Base-by-base conservation (phyloP, 805 yeast species). In the Lipomyces spencermartinsiae region DNA sequence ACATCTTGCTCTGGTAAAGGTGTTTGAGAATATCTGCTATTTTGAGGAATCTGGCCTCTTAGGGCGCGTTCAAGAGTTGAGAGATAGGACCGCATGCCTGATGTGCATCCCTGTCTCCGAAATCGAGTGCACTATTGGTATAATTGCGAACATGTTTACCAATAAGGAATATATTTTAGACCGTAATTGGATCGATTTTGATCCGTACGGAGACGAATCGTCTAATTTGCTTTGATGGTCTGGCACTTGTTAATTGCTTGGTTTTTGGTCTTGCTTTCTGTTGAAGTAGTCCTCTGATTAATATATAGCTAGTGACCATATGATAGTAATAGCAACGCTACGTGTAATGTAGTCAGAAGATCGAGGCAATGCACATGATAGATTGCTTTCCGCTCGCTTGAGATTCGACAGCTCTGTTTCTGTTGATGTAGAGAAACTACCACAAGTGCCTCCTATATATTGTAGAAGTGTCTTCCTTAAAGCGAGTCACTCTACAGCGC, bases 121-220 rank as follows among this genome's bases (percentile, higher is more conserved):
- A 51, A 51, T 51, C 31, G 55, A 51, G 55, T 51, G 55, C 55
- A 51, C 55, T 51, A 12, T 51, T 51, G 55, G 55, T 22, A 51
- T 51, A 7, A 51, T 51, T 51, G 55, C 31, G 7, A 51, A 51
- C 55, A 51, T 4, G 55, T 51, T 39, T 51, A 51, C 14, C 0
- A 10, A 46, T 1, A 46, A 4, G 4, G 53, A 46, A 46, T 46
- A 4, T 4, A 46, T 46, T 46, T 46, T 46, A 46, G 53, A 46
- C 8, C 53, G 53, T 3, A 46, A 46, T 14, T 46, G 53, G 31
- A 51, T 51, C 25, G 55, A 51, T 51, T 51, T 51, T 51, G 29
- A 51, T 51, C 31, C 55, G 55, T 51, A 19, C 55, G 55, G 55
- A 51, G 55, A 19, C 16, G 55, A 51, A 10, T 46, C n/a, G 10